Evolutionary conservation across 2,329 filamentous ascomycete genomes (phyloP).

Genomic region (Magnaporthiopsis poae): DNA sequence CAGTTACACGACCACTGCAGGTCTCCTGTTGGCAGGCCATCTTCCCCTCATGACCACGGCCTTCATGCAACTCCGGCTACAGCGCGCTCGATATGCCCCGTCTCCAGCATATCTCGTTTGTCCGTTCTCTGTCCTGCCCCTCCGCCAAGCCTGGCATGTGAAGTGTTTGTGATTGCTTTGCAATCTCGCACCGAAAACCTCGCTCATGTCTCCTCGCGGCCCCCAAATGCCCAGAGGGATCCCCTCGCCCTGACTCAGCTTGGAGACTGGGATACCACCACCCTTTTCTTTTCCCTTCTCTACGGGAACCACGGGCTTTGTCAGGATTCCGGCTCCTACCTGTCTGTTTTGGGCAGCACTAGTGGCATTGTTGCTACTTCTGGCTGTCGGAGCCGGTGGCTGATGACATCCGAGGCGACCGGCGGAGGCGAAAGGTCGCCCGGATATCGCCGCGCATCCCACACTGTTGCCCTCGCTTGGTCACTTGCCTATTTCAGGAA

Average conservation of each 20-base stretch:
- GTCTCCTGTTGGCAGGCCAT: background rate
- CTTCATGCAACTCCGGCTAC: background rate
- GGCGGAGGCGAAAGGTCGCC: background rate
- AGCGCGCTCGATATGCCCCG: background rate
- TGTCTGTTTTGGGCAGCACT: background rate
- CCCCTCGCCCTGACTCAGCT: background rate
- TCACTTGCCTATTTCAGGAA: background rate
- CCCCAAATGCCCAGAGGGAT: background rate
- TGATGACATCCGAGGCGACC: background rate
- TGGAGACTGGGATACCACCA: background rate
- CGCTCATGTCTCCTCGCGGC: background rate
- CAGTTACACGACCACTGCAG: background rate
- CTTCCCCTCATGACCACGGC: background rate
- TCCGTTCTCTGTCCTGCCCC: too few species aligned
- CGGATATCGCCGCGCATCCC: background rate
- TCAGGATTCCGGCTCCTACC: too few species aligned
- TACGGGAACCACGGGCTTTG: background rate
- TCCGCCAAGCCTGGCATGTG: too few species aligned
- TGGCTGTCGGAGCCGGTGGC: background rate
- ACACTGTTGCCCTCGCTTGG: background rate
- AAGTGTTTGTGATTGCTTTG: background rate
- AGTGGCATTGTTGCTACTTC: background rate
- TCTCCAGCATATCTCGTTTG: too few species aligned
- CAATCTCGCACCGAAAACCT: background rate
- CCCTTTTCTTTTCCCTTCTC: background rate